These are phyloP conservation scores for Protostelium mycophagum DNA, from an alignment of 78 protist genomes.

Conservation along the genomic window DNA sequence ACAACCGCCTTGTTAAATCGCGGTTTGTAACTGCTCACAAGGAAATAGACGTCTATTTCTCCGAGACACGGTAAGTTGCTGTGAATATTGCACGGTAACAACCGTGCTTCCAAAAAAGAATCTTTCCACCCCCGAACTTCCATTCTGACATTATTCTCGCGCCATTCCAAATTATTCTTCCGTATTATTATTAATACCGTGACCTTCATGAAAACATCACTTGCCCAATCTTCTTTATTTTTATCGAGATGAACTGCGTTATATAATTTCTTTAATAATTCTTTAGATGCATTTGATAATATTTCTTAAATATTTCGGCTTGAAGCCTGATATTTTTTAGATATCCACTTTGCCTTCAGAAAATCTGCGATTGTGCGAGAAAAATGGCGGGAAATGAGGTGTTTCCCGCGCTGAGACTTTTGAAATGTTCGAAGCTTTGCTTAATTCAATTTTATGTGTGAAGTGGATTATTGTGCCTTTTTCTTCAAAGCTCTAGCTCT, in stretches of 20 bases:
- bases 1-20: too few relatives aligned
- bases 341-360: background rate
- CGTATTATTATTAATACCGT: too few relatives aligned
- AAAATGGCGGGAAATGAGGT: background rate
- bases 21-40: too few relatives aligned
- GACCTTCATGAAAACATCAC: too few relatives aligned
- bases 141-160: too few relatives aligned
- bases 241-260: background rate
- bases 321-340: background rate
- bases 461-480: constrained; percentile 21
- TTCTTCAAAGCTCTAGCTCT: constrained; percentile 14
- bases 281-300: background rate
- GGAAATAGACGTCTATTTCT: too few relatives aligned
- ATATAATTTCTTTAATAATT: constrained; percentile 1
- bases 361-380: background rate
- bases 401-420: background rate
- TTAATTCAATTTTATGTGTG: background rate
- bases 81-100: too few relatives aligned
- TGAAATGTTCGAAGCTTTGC: background rate
- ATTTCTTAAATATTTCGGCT: background rate
- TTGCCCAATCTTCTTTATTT: background rate
- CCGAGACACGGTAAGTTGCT: too few relatives aligned
- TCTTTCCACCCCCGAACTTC: too few relatives aligned
- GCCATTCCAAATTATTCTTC: too few relatives aligned
- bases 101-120: too few relatives aligned